Conservation (phyloP, 139 green algal genomes). For the Nannochloris sp. region DNA sequence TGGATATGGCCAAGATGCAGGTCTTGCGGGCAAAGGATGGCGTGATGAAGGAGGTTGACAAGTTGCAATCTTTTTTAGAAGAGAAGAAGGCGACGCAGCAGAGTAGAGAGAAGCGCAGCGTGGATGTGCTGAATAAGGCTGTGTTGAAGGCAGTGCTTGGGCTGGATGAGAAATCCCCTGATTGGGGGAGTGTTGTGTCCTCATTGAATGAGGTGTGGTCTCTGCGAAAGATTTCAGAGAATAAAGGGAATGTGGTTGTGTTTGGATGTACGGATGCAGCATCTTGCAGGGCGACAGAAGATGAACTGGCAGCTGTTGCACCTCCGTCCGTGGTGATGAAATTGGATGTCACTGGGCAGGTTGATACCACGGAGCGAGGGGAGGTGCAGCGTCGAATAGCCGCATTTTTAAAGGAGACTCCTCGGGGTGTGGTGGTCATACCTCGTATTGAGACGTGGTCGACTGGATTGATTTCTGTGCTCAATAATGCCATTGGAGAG, state of each 20-base stretch:
- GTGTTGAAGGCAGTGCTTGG: too few species aligned
- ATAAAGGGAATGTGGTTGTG: conserved; percentile 1
- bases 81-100: too few species aligned
- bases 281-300: not conserved
- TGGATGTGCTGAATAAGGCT: too few species aligned
- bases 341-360: conserved; percentile 4
- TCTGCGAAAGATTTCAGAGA: not conserved
- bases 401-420: conserved; percentile 3
- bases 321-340: conserved; percentile 3
- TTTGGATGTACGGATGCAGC: conserved; percentile 8
- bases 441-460: conserved; percentile 10
- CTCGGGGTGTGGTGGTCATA: conserved; percentile 16
- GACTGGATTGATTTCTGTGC: conserved; percentile 12
- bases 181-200: too few species aligned
- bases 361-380: not conserved
- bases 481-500: conserved; percentile 24
- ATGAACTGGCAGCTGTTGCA: conserved; percentile 4
- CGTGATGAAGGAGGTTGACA: too few species aligned
- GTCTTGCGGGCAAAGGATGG: too few species aligned
- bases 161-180: too few species aligned
- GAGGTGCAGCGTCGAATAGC: conserved; percentile 11
- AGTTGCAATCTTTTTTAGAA: too few species aligned
- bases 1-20: too few species aligned
- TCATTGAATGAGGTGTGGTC: not conserved
- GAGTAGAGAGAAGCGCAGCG: too few species aligned